A percentile compares a stretch with the other conserved stretches of the same genome.
These are phyloP conservation scores for Albifimbria verrucaria DNA, from an alignment of 2,329 filamentous ascomycete genomes.

Conservation along the genomic window DNA sequence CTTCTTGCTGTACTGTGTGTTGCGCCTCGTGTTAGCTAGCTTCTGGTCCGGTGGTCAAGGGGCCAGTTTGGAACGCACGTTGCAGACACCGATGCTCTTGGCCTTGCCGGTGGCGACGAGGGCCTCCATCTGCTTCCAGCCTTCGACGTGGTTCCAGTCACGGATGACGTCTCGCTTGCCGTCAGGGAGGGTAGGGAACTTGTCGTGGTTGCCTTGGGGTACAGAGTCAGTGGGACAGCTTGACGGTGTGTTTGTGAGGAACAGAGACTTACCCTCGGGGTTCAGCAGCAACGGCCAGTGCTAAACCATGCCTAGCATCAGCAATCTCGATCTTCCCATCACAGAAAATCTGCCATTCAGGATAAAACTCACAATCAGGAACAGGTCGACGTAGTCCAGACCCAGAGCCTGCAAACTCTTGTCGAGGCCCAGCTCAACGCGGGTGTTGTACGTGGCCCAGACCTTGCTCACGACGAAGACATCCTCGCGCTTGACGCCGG, in stretches of 20 bases:
- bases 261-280: conserved; percentile 56
- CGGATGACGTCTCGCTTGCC: conserved; percentile 70
- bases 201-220: conserved; percentile 59
- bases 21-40: too few species aligned
- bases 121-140: conserved; percentile 74
- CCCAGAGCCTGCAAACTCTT: conserved; percentile 71
- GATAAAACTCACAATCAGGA: conserved; percentile 53
- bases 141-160: conserved; percentile 68
- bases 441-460: conserved; percentile 75
- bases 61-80: conserved; percentile 31
- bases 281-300: conserved; percentile 85
- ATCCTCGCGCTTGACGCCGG: conserved; percentile 72
- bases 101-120: conserved; percentile 58
- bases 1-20: conserved; percentile 46
- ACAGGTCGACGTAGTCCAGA: conserved; percentile 78
- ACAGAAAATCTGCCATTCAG: not conserved
- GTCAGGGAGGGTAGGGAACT: conserved; percentile 71
- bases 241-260: not conserved
- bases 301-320: conserved; percentile 20
- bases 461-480: conserved; percentile 84
- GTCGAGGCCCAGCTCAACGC: conserved; percentile 66
- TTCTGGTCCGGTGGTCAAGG: too few species aligned
- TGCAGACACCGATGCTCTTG: conserved; percentile 52
- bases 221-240: too few species aligned
- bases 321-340: not conserved